phyloP scores from a whole-genome alignment of 257 asterid species.

The Solanum raphanifolium region DNA sequence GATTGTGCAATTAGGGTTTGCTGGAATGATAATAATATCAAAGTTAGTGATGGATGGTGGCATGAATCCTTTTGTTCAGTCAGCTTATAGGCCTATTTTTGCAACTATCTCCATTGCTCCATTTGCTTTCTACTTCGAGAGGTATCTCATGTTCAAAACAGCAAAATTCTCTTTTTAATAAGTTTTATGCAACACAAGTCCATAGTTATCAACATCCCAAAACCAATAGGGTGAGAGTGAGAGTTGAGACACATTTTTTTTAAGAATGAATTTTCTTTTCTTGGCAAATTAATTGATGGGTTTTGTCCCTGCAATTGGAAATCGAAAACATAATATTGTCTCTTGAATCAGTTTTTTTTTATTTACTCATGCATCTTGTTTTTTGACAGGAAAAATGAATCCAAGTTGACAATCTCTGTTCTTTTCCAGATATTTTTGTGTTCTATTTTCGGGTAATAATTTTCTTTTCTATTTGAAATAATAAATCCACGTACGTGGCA shows the following conservation, averaged over 20 bases:
- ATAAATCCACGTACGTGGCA: not conserved
- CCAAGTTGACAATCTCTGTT: constrained; percentile 38
- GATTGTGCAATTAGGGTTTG: constrained; percentile 61
- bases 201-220: not conserved
- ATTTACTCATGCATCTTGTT: not conserved
- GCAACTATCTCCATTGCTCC: constrained; percentile 57
- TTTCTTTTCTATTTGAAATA: too few species aligned
- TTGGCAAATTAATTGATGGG: not conserved
- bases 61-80: constrained; percentile 76
- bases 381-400: constrained; percentile 50
- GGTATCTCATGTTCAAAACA: constrained; percentile 20
- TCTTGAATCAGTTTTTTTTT: not conserved
- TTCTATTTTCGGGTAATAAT: constrained; percentile 68
- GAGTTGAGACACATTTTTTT: too few species aligned
- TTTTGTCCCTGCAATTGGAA: not conserved
- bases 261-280: not conserved
- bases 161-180: too few species aligned
- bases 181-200: not conserved
- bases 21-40: constrained; percentile 72
- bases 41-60: constrained; percentile 84
- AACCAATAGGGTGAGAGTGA: not conserved
- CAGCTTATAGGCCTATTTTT: constrained; percentile 74
- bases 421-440: constrained; percentile 59
- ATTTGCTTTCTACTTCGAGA: constrained; percentile 61
- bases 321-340: not conserved